phyloP scores from a whole-genome alignment of 2,329 filamentous ascomycete genomes.

The Fusarium phyllophilum region DNA sequence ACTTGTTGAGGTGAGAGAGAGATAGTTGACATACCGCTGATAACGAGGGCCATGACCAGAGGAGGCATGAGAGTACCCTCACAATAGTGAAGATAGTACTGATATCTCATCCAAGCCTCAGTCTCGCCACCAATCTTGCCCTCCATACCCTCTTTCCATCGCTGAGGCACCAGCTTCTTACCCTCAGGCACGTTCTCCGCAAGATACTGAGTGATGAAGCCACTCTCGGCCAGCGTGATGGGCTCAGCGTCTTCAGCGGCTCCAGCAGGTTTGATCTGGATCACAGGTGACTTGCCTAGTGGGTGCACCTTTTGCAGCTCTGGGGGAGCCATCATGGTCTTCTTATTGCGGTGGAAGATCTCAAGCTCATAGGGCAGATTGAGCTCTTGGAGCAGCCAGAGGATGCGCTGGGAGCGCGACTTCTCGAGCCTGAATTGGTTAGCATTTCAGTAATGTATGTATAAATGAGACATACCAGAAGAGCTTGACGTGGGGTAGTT shows the following conservation, averaged over 20 bases:
- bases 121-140: slow-evolving; percentile 68
- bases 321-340: slow-evolving; percentile 75
- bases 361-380: slow-evolving; percentile 82
- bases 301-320: slow-evolving; percentile 83
- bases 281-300: slow-evolving; percentile 85
- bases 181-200: slow-evolving; percentile 68
- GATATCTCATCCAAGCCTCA: slow-evolving; percentile 67
- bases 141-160: slow-evolving; percentile 68
- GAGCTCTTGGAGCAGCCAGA: slow-evolving; percentile 89
- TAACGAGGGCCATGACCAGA: slow-evolving; percentile 71
- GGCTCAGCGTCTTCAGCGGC: slow-evolving; percentile 50
- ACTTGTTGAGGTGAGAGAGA: not conserved
- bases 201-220: slow-evolving; percentile 83
- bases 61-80: slow-evolving; percentile 86
- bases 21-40: slow-evolving; percentile 54
- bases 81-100: slow-evolving; percentile 82
- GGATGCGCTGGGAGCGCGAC: slow-evolving; percentile 82
- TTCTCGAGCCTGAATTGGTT: slow-evolving; percentile 75
- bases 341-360: slow-evolving; percentile 74
- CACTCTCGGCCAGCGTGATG: slow-evolving; percentile 82
- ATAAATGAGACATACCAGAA: slow-evolving; percentile 63
- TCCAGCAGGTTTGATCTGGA: slow-evolving; percentile 67
- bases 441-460: not conserved
- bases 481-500: slow-evolving; percentile 66
- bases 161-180: slow-evolving; percentile 60